These are phyloP conservation scores for Gracilaria domingensis DNA, from an alignment of 23 red algal species.

Conservation along the genomic window DNA sequence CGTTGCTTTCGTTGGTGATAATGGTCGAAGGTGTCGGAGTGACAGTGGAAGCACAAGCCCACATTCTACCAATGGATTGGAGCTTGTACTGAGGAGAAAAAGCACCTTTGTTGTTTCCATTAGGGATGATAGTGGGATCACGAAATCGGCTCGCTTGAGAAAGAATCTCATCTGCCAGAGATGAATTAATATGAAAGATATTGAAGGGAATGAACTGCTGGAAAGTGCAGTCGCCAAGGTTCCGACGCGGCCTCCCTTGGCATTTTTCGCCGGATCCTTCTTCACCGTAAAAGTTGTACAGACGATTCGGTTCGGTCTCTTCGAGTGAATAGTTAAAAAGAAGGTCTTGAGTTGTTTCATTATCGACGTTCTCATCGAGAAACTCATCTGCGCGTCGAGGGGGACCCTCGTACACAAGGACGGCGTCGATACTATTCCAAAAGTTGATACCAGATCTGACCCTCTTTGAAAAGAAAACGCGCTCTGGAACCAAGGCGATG, in stretches of 20 bases:
- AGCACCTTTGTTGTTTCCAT: neutral
- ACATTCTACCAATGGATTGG: conserved; percentile 74
- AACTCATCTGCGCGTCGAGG: conserved; percentile 25
- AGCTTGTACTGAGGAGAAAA: conserved; percentile 50
- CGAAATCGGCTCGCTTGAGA: conserved; percentile 25
- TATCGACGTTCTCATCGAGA: neutral
- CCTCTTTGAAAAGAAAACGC: conserved; percentile 35
- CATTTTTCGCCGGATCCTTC: neutral
- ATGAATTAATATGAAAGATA: conserved; percentile 57
- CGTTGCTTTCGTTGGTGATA: neutral
- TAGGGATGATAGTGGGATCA: neutral
- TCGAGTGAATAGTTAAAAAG: conserved; percentile 42
- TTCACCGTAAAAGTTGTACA: conserved; percentile 50
- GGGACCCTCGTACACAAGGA: conserved; percentile 54
- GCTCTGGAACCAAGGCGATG: conserved; percentile 60
- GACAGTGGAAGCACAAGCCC: conserved; percentile 40
- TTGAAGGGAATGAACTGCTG: conserved; percentile 66
- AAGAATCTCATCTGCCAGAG: conserved; percentile 25
- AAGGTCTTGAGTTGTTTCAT: conserved; percentile 21
- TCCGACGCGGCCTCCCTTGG: neutral
- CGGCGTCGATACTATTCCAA: conserved; percentile 30
- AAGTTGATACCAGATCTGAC: conserved; percentile 40
- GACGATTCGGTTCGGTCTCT: conserved; percentile 30
- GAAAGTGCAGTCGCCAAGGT: conserved; percentile 26
- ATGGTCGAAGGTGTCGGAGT: neutral